Evolutionary conservation across 2,329 filamentous ascomycete species (phyloP).

Genomic region (Sarocladium kiliense): DNA sequence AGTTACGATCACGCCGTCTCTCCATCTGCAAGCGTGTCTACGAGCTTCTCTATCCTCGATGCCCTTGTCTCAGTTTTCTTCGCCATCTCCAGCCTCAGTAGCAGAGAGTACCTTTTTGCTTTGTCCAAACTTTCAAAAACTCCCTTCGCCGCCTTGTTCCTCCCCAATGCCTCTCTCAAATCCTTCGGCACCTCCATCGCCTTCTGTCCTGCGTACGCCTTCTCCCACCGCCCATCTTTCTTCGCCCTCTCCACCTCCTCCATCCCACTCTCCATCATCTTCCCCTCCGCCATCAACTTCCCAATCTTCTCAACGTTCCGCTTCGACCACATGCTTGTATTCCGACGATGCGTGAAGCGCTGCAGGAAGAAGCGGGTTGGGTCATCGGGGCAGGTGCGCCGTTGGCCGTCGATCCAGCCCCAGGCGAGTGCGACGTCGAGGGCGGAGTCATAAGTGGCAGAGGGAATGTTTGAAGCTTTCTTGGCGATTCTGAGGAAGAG

Average conservation of each 20-base stretch:
- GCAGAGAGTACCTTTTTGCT: constrained; percentile 39
- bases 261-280: constrained; percentile 43
- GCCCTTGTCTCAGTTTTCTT: constrained; percentile 19
- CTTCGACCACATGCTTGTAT: constrained; percentile 52
- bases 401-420: constrained; percentile 60
- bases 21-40: constrained; percentile 11
- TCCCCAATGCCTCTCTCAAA: constrained; percentile 37
- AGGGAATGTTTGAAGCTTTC: constrained; percentile 35
- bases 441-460: constrained; percentile 44
- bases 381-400: constrained; percentile 30
- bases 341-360: constrained; percentile 52
- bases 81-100: constrained; percentile 39
- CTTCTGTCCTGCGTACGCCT: constrained; percentile 48
- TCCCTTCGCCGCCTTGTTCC: constrained; percentile 24
- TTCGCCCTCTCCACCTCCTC: constrained; percentile 49
- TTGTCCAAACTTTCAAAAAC: constrained; percentile 40
- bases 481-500: constrained; percentile 46
- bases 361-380: constrained; percentile 42
- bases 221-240: constrained; percentile 52
- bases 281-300: constrained; percentile 35
- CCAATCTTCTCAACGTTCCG: constrained; percentile 51
- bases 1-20: too few species aligned
- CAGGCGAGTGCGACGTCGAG: constrained; percentile 54
- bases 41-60: constrained; percentile 18
- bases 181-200: constrained; percentile 42